Evolutionary conservation across 768 basidiomycete species (phyloP).

Genomic region (Boletus speciosus): DNA sequence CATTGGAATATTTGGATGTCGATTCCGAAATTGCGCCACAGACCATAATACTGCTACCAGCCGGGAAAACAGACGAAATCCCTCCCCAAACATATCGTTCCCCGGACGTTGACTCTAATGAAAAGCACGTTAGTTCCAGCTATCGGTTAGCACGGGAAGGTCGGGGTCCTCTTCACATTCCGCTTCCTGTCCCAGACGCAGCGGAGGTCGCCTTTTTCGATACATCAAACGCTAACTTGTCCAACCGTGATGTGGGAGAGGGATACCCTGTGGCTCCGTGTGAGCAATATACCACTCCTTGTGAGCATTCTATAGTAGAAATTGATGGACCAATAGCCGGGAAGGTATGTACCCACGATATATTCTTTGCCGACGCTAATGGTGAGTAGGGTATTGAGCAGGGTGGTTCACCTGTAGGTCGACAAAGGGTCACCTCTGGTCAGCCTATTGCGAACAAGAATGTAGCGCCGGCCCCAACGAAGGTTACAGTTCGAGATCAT

Average conservation of each 20-base stretch:
- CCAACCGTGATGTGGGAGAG: background rate
- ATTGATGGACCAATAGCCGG: background rate
- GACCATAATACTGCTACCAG: background rate
- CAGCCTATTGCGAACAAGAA: background rate
- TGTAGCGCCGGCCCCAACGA: background rate
- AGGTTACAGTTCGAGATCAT: background rate
- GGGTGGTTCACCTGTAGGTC: background rate
- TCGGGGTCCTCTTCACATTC: conserved; percentile 1
- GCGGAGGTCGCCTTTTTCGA: conserved; percentile 19
- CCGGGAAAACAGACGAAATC: background rate
- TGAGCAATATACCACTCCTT: background rate
- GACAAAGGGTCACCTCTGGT: background rate
- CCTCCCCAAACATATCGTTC: background rate
- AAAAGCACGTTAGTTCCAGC: background rate
- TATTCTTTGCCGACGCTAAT: background rate
- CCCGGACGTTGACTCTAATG: background rate
- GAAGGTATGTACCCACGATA: background rate
- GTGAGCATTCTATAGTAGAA: background rate
- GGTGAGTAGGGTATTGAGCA: background rate
- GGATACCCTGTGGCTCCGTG: background rate
- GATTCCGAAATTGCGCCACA: background rate
- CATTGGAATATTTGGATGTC: background rate
- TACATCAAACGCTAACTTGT: background rate
- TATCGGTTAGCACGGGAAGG: background rate
- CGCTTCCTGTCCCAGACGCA: conserved; percentile 15